These are phyloP conservation scores for Capronia americana DNA, from an alignment of 2,329 filamentous ascomycete species.

Conservation along the genomic window DNA sequence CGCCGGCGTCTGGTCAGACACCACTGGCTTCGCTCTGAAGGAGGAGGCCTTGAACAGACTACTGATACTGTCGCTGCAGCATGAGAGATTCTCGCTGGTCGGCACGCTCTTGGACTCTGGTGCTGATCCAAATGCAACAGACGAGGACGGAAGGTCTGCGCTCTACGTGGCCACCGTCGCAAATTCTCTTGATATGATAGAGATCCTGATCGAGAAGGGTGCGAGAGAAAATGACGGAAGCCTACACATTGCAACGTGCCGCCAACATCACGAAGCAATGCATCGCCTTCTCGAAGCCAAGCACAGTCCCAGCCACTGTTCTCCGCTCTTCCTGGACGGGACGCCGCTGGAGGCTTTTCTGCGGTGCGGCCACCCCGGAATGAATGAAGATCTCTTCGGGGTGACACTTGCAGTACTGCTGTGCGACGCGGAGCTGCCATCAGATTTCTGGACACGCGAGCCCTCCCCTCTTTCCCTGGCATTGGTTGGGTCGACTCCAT, in stretches of 20 bases:
- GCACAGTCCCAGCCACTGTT: constrained; percentile 11
- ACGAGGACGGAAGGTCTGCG: constrained; percentile 10
- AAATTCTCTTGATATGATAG: constrained; percentile 15
- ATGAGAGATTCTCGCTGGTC: constrained; percentile 5
- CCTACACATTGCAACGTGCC: constrained; percentile 19
- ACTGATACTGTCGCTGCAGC: constrained; percentile 8
- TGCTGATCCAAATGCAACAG: constrained; percentile 6
- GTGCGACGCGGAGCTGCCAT: constrained; percentile 6
- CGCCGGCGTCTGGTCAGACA: not conserved
- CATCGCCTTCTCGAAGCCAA: constrained; percentile 17
- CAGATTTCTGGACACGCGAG: constrained; percentile 9
- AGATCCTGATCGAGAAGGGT: constrained; percentile 10
- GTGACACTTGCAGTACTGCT: constrained; percentile 18
- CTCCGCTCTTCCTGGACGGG: constrained; percentile 4
- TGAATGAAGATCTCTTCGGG: constrained; percentile 2
- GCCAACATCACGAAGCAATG: constrained; percentile 20
- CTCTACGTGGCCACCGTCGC: constrained; percentile 13
- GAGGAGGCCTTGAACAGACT: constrained; percentile 4
- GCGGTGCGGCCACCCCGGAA: constrained; percentile 5
- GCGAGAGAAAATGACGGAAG: constrained; percentile 19
- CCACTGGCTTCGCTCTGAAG: constrained; percentile 1
- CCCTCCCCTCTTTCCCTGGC: constrained; percentile 12
- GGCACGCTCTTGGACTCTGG: constrained; percentile 13
- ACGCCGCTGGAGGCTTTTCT: constrained; percentile 21
- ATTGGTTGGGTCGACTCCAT: constrained; percentile 11